Evolutionary conservation across 495 filamentous ascomycete genomes (phyloP), one percentile per base, ranked within the genome.

Genomic region (Evansstolkia leycettana): DNA sequence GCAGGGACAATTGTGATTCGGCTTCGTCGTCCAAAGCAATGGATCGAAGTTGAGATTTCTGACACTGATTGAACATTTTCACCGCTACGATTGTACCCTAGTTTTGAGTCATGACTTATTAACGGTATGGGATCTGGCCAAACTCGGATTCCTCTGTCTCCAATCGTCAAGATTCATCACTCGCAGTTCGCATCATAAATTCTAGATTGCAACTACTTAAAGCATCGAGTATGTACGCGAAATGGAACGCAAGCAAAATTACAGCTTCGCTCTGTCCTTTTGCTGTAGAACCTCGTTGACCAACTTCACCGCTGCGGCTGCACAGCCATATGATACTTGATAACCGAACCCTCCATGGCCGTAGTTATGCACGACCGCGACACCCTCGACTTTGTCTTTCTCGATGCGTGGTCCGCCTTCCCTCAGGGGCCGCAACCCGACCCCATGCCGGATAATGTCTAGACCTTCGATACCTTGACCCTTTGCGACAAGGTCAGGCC

Each of bases 341-440:
- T 94, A 86, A 37, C 78, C 90, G 66, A 86, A 94, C 0, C 90
- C 90, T 0, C 83, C 87, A 63, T 94, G 89, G 7, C 92, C 92
- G 52, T 99, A 99, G 45, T 94, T 89, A 52, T 99, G 90, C 41
- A 99, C 85, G 7, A 94, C 75, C 60, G 70, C 75, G 0, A 73
- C 66, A n/a, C 70, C 79, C 17, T 69, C 55, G 14, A 87, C 72
- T 42, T 64, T 67, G 55, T 95, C 87, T 53, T 72, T 83, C 60
- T 94, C 90, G 30, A 96, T 67, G 27, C 90, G 70, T 10, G 80
- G 77, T 0, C 92, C 89, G 6, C 70, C 78, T 14, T 75, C 61
- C 33, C 90, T 68, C 36, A 79, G 55, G 16, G 90, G 90, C 42
- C 90, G 67, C 51, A 96, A 54, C 8, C 92, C 90, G 16, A 96